Base-by-base conservation (phyloP, 2,329 filamentous ascomycete species). In the Orbilia oligospora region DNA sequence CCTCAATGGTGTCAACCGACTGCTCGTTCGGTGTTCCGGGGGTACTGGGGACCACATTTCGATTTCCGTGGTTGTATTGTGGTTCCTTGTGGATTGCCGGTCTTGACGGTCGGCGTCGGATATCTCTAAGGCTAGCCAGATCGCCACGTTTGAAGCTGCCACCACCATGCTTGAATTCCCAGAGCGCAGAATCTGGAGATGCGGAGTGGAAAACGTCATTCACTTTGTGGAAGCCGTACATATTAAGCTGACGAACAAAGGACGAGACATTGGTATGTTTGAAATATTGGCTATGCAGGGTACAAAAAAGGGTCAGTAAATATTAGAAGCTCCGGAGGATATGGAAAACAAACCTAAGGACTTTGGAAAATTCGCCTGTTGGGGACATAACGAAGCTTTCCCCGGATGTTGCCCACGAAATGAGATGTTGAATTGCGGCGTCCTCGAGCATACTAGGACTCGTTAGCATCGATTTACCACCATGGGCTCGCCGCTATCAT, bases 211-310 rank as follows among this genome's bases (percentile, higher is more conserved):
- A 99, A 22, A 98, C 96, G 84, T 99, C 96, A 86, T 96, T 97
- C 82, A 98, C 94, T 92, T 99, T 99, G 84, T 99, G 96, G 85
- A 99, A 99, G 5, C 96, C 96, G 82, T 99, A 99, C 96, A 99
- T 99, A 84, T 99, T 99, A 64, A 99, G 86, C 86, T 99, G 96
- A 61, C 96, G 90, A 63, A 99, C 96, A 84, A 99, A 99, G 0
- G 96, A 98, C 10, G 96, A 98, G 79, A 98, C 97, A 83, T 99
- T 99, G 81, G 95, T 99, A 84, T 99, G 96, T 83, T 99, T 99
- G 85, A 99, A 99, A 84, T 99, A 99, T 89, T 97, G 94, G 69
- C 95, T 97, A 81, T 27, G 14, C 63, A 79, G 51, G 24, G 18
- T 55, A 36, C 20, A 30, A 67, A 46, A 18, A 41, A 30, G 9